These are phyloP conservation scores for Chrysoporthe cubensis DNA, from an alignment of 2,329 filamentous ascomycete genomes.

Conservation along the genomic window DNA sequence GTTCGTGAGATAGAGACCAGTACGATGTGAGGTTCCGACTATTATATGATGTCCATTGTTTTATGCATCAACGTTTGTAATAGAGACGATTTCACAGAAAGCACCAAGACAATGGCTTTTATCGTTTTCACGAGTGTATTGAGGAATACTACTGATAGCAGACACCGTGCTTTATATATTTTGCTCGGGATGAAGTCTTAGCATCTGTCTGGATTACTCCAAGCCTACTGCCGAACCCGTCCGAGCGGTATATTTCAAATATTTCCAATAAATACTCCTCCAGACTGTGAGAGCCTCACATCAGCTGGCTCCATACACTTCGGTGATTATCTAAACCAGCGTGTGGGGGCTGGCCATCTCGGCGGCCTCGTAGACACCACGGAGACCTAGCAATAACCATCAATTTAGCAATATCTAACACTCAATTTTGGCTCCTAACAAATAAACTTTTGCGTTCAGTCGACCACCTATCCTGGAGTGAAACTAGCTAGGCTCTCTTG, in stretches of 20 bases:
- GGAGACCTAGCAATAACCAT: not conserved
- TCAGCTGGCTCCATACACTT: not conserved
- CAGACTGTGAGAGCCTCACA: not conserved
- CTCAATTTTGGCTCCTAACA: not conserved
- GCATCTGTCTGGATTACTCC: too few species aligned
- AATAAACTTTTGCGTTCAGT: not conserved
- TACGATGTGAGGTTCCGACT: too few species aligned
- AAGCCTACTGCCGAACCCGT: too few species aligned
- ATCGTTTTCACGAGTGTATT: too few species aligned
- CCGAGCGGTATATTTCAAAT: not conserved
- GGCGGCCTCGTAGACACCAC: not conserved
- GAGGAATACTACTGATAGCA: too few species aligned
- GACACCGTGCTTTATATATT: too few species aligned
- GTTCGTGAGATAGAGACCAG: too few species aligned
- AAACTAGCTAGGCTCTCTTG: not conserved
- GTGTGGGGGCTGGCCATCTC: not conserved
- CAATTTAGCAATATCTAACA: not conserved
- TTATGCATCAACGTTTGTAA: too few species aligned
- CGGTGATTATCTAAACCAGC: not conserved
- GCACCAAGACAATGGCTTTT: too few species aligned
- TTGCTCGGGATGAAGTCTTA: too few species aligned
- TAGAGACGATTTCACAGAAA: too few species aligned
- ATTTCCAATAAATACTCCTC: not conserved
- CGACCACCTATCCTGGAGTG: not conserved
- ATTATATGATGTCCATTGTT: too few species aligned